Base-by-base conservation (phyloP, 2,329 filamentous ascomycete genomes). In the Ramularia collo-cygni region DNA sequence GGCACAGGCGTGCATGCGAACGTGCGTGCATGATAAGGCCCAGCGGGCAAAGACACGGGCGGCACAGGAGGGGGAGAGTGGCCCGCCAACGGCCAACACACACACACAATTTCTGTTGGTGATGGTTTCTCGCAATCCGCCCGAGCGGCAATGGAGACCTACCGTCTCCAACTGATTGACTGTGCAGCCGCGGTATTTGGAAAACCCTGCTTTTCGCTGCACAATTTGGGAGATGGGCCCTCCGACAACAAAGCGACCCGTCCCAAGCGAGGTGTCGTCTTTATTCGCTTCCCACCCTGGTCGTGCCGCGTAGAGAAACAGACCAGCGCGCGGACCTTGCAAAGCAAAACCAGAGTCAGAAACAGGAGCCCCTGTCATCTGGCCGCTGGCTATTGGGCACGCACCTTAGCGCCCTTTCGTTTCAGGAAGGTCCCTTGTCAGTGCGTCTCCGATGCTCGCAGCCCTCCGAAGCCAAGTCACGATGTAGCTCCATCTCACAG, bases 151-250 rank as follows among this genome's bases (percentile, higher is more conserved):
- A 18, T 10, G 18, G 8, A 13, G n/a, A 17, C 16, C 18, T 28
- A 14, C 17, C 21, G 10, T 26, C 21, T 37, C 17, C 34, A 6
- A 17, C 13, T 13, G 9, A 27, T 24, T 37, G 18, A 28, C 21
- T 24, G 21, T 24, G 21, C 21, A 24, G 21, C 21, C 21, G 24
- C 37, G 15, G 40, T 31, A 53, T 53, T 46, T 49, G 50, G 46
- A 48, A 47, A 28, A 28, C 24, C 42, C 30, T 39, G 45, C 41
- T 44, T 36, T 27, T 27, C 27, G 37, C 37, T 29, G 37, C 38
- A 40, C 46, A 35, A 43, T 42, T 51, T 40, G 40, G 49, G 47
- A 49, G 50, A 51, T 47, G 46, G 47, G 38, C 33, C 33, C 39
- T 44, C 43, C 37, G 37, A 45, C 47, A 43, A 47, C 45, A 43